Base-by-base conservation (phyloP, 306 rosid species). In the Vigna radiata region DNA sequence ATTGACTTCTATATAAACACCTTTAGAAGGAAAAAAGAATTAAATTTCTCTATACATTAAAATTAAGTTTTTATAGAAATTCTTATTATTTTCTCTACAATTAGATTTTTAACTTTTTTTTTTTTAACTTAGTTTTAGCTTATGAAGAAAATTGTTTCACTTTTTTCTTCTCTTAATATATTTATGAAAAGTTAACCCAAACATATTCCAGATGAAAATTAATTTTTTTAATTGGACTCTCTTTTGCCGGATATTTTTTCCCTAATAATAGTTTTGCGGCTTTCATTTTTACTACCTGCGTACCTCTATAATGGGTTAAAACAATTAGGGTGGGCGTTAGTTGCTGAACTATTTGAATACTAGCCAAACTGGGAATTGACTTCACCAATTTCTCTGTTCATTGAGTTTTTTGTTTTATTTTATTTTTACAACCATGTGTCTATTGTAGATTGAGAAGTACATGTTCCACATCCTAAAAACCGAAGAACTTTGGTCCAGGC, bases 401-500 rank as follows among this genome's bases (percentile, higher is more conserved):
- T 56, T 43, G 44, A 70, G 31, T 79, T 49, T 49, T 73, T 68
- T 27, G 50, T 41, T 78, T 16, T 25, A 69, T 56, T 21, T 69
- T 79, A n/a, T 70, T 41, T 70, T 41, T 2, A 41, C 13, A 19
- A 14, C 52, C n/a, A 10, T 43, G 58, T 80, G 65, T 52, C n/a
- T 47, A 21, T 72, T 82, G 80, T 90, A 95, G 99, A 90, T 90
- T 76, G 96, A 90, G 83, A 95, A 89, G 76, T 82, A 89, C 84
- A 85, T 86, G 91, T 85, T 89, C 76, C 91, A 89, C 84, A 88
- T 95, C 81, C 76, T 48, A 50, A 90, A 87, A 68, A 87, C 90
- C 36, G 86, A 66, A 13, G 97, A 89, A 76, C 87, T 90, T 56
- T 83, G 81, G 83, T 82, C 73, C 63, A 89, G 87, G 77, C 97